Percentiles rank a stretch among this genome's conserved stretches.
phyloP scores from a whole-genome alignment of 1,284 basidiomycete species.

The Trichosporon asahii region DNA sequence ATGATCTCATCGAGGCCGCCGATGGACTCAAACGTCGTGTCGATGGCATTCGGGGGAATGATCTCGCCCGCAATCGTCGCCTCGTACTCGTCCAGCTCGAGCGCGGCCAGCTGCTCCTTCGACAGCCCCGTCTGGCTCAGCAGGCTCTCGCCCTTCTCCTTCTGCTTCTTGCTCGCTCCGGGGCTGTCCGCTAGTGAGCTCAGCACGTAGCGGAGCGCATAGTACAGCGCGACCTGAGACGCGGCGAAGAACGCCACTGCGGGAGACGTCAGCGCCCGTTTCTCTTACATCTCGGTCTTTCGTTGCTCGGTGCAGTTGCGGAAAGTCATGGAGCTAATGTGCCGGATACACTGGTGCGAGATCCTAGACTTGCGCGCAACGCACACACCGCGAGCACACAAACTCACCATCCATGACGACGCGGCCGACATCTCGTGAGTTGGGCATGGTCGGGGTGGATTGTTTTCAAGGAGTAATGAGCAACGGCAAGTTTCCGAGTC shows the following conservation, averaged over 20 bases:
- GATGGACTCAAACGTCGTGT: conserved; percentile 57
- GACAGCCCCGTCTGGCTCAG: conserved; percentile 43
- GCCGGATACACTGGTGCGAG: neutral
- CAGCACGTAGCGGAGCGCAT: conserved; percentile 50
- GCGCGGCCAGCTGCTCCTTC: conserved; percentile 51
- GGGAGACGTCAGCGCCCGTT: conserved; percentile 2
- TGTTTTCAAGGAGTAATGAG: neutral
- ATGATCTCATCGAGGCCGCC: conserved; percentile 96
- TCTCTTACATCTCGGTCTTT: neutral
- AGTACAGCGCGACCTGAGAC: conserved; percentile 54
- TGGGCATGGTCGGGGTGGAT: conserved; percentile 23
- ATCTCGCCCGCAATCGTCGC: conserved; percentile 58
- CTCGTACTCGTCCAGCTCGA: conserved; percentile 57
- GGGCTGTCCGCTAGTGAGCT: conserved; percentile 43
- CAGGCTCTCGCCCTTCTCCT: conserved; percentile 46
- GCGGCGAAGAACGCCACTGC: conserved; percentile 62
- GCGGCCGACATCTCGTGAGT: conserved; percentile 46
- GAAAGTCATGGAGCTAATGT: neutral
- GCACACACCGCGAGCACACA: neutral
- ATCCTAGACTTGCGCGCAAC: neutral
- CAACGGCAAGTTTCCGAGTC: neutral
- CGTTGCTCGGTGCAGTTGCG: conserved; percentile 8
- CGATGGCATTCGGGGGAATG: conserved; percentile 55
- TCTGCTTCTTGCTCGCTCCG: conserved; percentile 39
- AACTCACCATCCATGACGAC: conserved; percentile 53